Base-by-base conservation (phyloP, 176 grass and related monocot genomes). In the Triticum turgidum region DNA sequence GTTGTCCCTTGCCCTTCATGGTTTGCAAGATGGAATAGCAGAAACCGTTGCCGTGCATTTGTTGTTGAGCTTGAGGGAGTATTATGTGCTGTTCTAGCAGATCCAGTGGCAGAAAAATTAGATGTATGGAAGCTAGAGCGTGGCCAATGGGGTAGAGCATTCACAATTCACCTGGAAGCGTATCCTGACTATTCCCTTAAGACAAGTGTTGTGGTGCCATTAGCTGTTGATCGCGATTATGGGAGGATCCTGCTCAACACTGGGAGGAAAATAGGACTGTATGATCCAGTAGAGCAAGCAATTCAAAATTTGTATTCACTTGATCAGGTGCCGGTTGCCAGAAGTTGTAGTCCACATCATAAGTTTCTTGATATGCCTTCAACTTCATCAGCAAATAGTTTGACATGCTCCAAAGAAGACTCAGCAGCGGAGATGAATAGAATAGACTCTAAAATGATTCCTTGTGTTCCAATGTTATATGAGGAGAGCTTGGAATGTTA, bases 101-200 rank as follows among this genome's bases (percentile, higher is more conserved):
- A 84, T 62, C 69, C 54, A 17, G 30, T 7, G 3, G 27, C 66
- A 34, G 62, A 81, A 27, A 49, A 18, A 15, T 11, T 83, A 27
- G 81, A 73, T 56, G 52, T 73, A 29, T 61, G 66, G 81, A 84
- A 84, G 69, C 37, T 24, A 56, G 82, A 62, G 82, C 49, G n/a
- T 61, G 49, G n/a, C 34, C 52, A 62, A 74, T 84, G 82, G 49
- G 27, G 29, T 29, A 67, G 65, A 34, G 29, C 65, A 33, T 33
- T 18, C 29, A 17, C 29, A 33, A 67, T 67, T 67, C 65, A 67
- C 65, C 14, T 67, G 29, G 30, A 67, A 67, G 65, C 65, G 33
- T 67, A 6, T 15, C 66, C 32, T 69, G 66, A 7, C 66, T 69
- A 69, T 69, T 69, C 66, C 32, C 30, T 69, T 1, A 32, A 20